A percentile compares a stretch with the other conserved stretches of the same genome.
These are phyloP conservation scores for Leccinum subrobustum DNA, from an alignment of 1,284 basidiomycete species.

Conservation along the genomic window DNA sequence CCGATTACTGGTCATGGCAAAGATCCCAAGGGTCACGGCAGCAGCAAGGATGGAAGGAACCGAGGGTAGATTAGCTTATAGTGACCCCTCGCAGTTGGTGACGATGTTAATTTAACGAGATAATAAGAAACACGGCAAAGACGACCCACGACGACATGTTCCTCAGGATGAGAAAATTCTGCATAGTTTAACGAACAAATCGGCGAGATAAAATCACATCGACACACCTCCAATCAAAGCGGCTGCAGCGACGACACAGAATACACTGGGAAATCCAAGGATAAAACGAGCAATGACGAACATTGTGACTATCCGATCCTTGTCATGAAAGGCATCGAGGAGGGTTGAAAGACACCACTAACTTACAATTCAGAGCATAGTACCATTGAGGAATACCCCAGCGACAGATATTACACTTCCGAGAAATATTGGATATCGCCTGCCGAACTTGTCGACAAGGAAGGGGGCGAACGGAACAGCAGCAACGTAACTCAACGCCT, in stretches of 20 bases:
- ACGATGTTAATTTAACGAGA: too few relatives aligned
- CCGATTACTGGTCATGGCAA: too few relatives aligned
- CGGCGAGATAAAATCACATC: background rate
- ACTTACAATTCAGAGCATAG: background rate
- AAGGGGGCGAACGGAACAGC: background rate
- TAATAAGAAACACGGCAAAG: too few relatives aligned
- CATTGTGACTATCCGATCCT: background rate
- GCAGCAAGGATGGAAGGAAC: too few relatives aligned
- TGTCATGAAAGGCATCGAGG: background rate
- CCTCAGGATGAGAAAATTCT: constrained; percentile 31
- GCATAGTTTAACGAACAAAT: background rate
- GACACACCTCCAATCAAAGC: background rate
- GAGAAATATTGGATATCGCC: background rate
- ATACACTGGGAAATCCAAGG: background rate
- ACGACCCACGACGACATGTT: too few relatives aligned
- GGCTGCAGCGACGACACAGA: background rate
- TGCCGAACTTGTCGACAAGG: background rate
- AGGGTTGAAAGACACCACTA: background rate
- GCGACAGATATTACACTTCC: background rate
- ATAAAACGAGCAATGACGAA: background rate
- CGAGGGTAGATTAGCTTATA: too few relatives aligned
- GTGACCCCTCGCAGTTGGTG: too few relatives aligned
- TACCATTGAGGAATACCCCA: background rate
- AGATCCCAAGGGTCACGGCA: too few relatives aligned
- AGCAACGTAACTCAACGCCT: background rate